Base-by-base conservation (phyloP, 2,329 filamentous ascomycete genomes). In the Talaromyces funiculosus region DNA sequence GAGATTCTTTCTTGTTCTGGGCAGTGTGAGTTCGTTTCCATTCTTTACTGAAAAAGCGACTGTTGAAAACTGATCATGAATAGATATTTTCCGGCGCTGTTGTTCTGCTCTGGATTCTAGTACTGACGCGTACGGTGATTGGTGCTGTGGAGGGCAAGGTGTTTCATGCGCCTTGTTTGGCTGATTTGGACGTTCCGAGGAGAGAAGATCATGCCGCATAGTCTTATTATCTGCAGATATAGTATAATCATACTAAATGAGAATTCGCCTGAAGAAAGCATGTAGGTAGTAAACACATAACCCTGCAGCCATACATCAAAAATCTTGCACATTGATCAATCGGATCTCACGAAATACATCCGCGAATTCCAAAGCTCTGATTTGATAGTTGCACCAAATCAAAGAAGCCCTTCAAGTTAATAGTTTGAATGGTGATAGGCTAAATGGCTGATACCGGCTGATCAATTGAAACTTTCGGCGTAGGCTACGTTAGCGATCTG, bases 81-180 rank as follows among this genome's bases (percentile, higher is more conserved):
- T 18, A 54, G 51, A 22, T 77, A 64, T 76, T 85, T 42, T 78
- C 79, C 1, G 67, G 81, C 8, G 72, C 73, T 7, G 82, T 86
- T 0, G 77, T 82, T 5, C 42, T 83, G 5, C 71, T 86, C 1
- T 87, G 83, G 84, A 76, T 82, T 18, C 74, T 85, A 3, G 80
- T 86, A 2, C 78, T 79, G 3, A 62, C 70, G 16, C 76, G 78
- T 1, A 86, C 84, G 0, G 67, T 80, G 1, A 74, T 73, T 64
- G 80, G 80, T 1, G 79, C 78, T 1, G 71, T 77, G 61, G 76
- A 74, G 3, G 82, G 82, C 0, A 70, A 78, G 20, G 62, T 86
- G 29, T 82, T 85, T 66, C 73, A 79, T 63, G 82, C 83, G 6
- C 82, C 82, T 8, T 85, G 82, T 68, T 66, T 85, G 57, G 74